Evolutionary conservation across 176 grass and related monocot genomes (phyloP).

Genomic region (Bolboschoenus planiculmis): DNA sequence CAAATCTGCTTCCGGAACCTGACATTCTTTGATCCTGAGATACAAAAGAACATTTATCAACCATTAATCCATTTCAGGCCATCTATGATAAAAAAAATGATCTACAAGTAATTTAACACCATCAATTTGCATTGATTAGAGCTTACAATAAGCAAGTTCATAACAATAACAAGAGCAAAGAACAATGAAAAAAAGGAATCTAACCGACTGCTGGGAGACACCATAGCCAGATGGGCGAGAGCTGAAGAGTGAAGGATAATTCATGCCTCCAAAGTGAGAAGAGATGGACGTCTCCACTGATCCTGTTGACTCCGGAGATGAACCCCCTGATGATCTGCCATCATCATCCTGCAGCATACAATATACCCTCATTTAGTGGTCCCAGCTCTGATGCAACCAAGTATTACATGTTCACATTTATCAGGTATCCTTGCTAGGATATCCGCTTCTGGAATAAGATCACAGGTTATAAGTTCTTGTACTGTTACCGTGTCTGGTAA

Average conservation of each 20-base stretch:
- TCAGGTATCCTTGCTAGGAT: background rate
- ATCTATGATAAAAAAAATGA: background rate
- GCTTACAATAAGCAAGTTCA: background rate
- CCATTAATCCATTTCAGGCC: background rate
- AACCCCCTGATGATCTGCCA: conserved; percentile 81
- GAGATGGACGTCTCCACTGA: conserved; percentile 98
- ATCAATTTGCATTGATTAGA: background rate
- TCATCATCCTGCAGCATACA: conserved; percentile 79
- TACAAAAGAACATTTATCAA: background rate
- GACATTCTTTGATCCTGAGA: conserved; percentile 33
- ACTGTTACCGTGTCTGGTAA: background rate
- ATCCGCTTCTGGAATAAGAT: background rate
- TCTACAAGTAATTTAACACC: background rate
- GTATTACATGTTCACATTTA: background rate
- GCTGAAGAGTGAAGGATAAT: conserved; percentile 93
- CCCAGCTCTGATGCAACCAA: background rate
- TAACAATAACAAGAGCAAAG: background rate
- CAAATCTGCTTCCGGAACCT: conserved; percentile 32
- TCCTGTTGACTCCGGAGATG: conserved; percentile 89
- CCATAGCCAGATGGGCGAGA: conserved; percentile 79
- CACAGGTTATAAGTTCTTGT: background rate
- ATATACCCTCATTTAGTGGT: background rate
- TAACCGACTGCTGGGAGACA: conserved; percentile 65
- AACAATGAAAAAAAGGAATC: conserved; percentile 6
- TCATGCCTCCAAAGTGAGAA: conserved; percentile 95